These are phyloP conservation scores for Nitzschia putrida DNA, from an alignment of 108 stramenopile species.

Conservation along the genomic window DNA sequence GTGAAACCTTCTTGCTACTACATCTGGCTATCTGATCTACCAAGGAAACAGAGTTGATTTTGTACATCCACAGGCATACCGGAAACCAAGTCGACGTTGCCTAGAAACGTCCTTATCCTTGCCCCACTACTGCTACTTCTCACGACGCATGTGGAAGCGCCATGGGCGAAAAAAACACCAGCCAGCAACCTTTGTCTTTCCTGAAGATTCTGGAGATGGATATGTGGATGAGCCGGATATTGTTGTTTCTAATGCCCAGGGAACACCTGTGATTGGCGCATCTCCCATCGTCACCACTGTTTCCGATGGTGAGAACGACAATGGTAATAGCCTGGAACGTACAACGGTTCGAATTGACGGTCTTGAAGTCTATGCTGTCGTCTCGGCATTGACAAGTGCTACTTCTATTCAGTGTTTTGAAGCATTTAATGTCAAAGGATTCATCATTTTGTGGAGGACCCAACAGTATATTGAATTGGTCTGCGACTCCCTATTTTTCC, in stretches of 20 bases:
- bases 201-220: not conserved
- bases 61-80: too few relatives aligned
- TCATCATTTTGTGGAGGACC: not conserved
- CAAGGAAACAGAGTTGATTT: too few relatives aligned
- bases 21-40: too few relatives aligned
- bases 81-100: too few relatives aligned
- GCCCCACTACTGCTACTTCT: too few relatives aligned
- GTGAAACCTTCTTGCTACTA: too few relatives aligned
- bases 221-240: too few relatives aligned
- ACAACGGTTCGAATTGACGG: slow-evolving; percentile 25
- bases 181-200: not conserved
- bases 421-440: not conserved
- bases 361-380: slow-evolving; percentile 23
- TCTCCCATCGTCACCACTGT: not conserved
- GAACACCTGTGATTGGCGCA: not conserved
- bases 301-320: not conserved
- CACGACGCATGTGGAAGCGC: not conserved
- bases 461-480: slow-evolving; percentile 8
- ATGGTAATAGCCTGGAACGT: slow-evolving; percentile 5
- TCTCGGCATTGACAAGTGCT: slow-evolving; percentile 20
- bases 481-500: not conserved
- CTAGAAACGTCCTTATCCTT: too few relatives aligned
- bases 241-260: not conserved
- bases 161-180: not conserved
- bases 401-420: slow-evolving; percentile 25